Evolutionary conservation across 441 rosid genomes (phyloP), one percentile per base, ranked within the genome.

Genomic region (Arabidopsis lyrata): DNA sequence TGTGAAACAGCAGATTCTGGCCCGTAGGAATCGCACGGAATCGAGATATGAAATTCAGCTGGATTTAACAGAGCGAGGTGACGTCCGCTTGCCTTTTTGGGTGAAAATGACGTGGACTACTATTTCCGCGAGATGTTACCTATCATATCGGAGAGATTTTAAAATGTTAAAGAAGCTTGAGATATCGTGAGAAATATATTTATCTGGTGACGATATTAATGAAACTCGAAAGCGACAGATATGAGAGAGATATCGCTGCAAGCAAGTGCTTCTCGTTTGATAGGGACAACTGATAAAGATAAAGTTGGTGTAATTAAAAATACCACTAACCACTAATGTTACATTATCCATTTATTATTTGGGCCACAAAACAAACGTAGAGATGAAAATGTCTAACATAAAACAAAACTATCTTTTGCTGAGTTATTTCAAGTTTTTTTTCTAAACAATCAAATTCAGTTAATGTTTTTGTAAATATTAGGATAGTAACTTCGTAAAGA

Each of bases 1-100:
- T 24, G 42, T 38, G 42, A 38, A 38, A 38, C 42, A 38, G 11
- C 45, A 12, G 6, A 41, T 45, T 44, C 9, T 44, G 8, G 49
- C 49, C 5, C 29, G 48, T 2, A 6, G 0, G 5, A 48, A 3
- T 34, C 52, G 38, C n/a, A 56, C 70, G 80, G 82, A 81, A 58
- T 44, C 55, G 31, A 78, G 64, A 56, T 63, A 29, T 15, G 38
- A 36, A 67, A 81, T 67, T 72, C 11, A 67, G 54, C 63, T 76
- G 53, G 13, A 76, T 76, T 78, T 66, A 54, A 50, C 56, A 35
- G 22, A 55, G 15, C 3, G 50, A 18, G 32, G 41, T 55, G 38
- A 34, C 50, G 62, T 70, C 79, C 79, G 58, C 62, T 65, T 31
- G 41, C 16, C 9, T 68, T 65, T 72, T 74, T 60, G 70, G 57